phyloP scores from a whole-genome alignment of 2,329 filamentous ascomycete species.

The Kalmusia sp. region DNA sequence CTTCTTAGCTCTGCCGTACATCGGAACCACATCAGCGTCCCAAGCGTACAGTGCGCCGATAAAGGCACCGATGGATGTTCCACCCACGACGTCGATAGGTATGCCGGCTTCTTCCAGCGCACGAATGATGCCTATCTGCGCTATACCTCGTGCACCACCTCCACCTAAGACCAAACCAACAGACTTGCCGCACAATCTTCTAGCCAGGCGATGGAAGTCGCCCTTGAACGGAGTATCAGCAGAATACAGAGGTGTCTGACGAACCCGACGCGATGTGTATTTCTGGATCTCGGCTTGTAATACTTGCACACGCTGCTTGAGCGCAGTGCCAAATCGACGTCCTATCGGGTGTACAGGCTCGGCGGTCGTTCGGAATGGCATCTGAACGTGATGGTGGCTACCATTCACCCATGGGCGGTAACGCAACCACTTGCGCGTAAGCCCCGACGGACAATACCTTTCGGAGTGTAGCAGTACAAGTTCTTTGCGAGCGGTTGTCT shows the following conservation, averaged over 20 bases:
- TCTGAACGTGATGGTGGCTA: constrained; percentile 96
- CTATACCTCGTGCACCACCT: constrained; percentile 88
- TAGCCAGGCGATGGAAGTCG: constrained; percentile 91
- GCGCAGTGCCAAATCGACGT: constrained; percentile 80
- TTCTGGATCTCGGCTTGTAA: constrained; percentile 97
- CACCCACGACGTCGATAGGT: constrained; percentile 92
- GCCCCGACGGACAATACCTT: constrained; percentile 81
- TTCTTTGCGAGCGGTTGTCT: constrained; percentile 93
- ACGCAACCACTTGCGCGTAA: constrained; percentile 84
- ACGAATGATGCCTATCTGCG: constrained; percentile 91
- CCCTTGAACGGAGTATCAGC: constrained; percentile 93
- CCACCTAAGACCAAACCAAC: constrained; percentile 94
- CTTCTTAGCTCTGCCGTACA: constrained; percentile 96
- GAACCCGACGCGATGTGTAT: constrained; percentile 92
- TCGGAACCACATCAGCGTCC: constrained; percentile 94
- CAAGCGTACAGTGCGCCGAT: constrained; percentile 94
- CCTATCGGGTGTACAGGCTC: constrained; percentile 78
- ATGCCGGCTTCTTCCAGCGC: constrained; percentile 96
- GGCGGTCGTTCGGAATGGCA: constrained; percentile 80
- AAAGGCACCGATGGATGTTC: constrained; percentile 95
- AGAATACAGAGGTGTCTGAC: constrained; percentile 86
- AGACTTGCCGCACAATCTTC: constrained; percentile 90
- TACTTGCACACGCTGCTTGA: constrained; percentile 93
- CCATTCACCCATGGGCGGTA: constrained; percentile 98
- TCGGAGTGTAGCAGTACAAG: constrained; percentile 89